These are phyloP conservation scores for Borealophlyctis nickersoniae DNA, from an alignment of 192 early-diverging fungal genomes.

Conservation along the genomic window DNA sequence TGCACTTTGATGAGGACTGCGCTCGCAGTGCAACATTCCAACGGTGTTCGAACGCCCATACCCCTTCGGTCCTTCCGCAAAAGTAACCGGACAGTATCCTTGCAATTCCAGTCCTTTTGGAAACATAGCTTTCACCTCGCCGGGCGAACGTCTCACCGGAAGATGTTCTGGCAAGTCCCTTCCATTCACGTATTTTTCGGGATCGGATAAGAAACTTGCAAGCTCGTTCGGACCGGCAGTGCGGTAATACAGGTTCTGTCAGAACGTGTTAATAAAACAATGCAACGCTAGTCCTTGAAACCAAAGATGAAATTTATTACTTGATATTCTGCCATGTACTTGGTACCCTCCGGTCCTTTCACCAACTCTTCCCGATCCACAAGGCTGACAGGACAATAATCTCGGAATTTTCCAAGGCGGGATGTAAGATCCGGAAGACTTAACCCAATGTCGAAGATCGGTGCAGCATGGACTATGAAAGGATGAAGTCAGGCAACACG, in stretches of 20 bases:
- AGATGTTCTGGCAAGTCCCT: conserved; percentile 39
- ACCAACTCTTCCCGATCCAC: conserved; percentile 37
- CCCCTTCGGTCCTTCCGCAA: conserved; percentile 37
- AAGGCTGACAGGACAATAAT: conserved; percentile 51
- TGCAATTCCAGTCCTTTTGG: conserved; percentile 51
- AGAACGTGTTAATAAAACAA: background rate
- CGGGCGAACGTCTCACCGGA: conserved; percentile 23
- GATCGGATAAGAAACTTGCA: conserved; percentile 37
- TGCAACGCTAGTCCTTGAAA: conserved; percentile 8
- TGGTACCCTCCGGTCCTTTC: conserved; percentile 21
- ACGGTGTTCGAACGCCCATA: conserved; percentile 11
- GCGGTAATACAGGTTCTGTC: conserved; percentile 43
- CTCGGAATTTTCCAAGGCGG: conserved; percentile 39
- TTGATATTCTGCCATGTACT: conserved; percentile 48
- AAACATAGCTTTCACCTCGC: conserved; percentile 38
- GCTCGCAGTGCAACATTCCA: background rate
- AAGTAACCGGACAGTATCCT: conserved; percentile 60
- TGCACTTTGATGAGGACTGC: background rate
- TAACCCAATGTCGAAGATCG: conserved; percentile 40
- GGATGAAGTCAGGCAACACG: background rate
- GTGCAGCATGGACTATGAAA: conserved; percentile 37
- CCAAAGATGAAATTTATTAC: conserved; percentile 19
- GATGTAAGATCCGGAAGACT: conserved; percentile 19
- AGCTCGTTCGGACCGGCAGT: conserved; percentile 31
- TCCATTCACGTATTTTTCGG: conserved; percentile 34